Evolutionary conservation across 2,329 filamentous ascomycete species (phyloP).

Genomic region (Endocalyx cinctus): DNA sequence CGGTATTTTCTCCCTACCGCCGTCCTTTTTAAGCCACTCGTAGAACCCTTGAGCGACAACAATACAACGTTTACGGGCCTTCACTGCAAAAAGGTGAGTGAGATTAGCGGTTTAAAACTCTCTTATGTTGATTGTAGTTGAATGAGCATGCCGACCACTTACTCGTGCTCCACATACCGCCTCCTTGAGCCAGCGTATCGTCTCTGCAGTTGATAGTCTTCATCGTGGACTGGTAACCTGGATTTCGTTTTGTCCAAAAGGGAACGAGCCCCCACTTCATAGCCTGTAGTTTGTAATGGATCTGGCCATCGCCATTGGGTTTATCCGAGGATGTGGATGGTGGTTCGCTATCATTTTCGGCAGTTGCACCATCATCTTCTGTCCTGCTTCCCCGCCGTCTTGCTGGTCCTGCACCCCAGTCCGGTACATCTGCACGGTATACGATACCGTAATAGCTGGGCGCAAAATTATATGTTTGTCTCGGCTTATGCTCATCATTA

Average conservation of each 20-base stretch:
- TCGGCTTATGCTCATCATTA: slow-evolving; percentile 31
- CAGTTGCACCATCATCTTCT: slow-evolving; percentile 7
- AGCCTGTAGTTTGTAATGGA: slow-evolving; percentile 71
- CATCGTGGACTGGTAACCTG: slow-evolving; percentile 71
- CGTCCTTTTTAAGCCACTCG: slow-evolving; percentile 83
- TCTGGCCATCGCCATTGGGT: slow-evolving; percentile 9
- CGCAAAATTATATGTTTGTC: slow-evolving; percentile 88
- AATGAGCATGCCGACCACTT: too few species aligned
- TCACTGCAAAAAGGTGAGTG: too few species aligned
- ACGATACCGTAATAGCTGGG: slow-evolving; percentile 82
- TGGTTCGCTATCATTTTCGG: not conserved
- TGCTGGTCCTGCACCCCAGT: slow-evolving; percentile 48
- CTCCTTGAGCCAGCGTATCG: slow-evolving; percentile 70
- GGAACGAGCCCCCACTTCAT: slow-evolving; percentile 98
- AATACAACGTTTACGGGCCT: slow-evolving; percentile 80
- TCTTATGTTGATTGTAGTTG: too few species aligned
- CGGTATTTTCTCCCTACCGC: slow-evolving; percentile 71
- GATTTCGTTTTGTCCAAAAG: slow-evolving; percentile 84
- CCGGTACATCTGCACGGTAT: slow-evolving; percentile 70
- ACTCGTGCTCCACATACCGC: slow-evolving; percentile 86
- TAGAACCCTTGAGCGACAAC: slow-evolving; percentile 91
- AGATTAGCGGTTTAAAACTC: too few species aligned
- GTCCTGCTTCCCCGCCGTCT: slow-evolving; percentile 15
- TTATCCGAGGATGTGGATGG: not conserved
- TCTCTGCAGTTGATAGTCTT: slow-evolving; percentile 94